Conservation (phyloP, 331 rosid species). For the Erythrophleum ivorense region DNA sequence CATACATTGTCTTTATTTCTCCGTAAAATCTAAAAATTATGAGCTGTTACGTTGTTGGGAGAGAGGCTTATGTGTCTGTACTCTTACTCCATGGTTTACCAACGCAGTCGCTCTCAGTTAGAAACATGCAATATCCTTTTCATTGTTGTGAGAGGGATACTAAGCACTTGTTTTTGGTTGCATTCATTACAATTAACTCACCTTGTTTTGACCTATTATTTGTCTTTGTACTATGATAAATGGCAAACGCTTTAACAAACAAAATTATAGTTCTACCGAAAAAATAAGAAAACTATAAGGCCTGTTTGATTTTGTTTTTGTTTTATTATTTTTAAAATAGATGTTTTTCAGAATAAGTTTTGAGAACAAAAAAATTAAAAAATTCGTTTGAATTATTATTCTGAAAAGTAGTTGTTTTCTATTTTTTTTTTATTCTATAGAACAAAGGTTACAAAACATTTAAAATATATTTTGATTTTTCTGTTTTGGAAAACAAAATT, state of each 20-base stretch:
- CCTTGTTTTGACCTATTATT: slow-evolving; percentile 5
- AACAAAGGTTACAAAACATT: no score
- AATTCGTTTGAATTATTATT: no score
- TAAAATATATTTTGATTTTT: no score
- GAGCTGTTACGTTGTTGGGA: no score
- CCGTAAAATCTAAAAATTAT: not conserved
- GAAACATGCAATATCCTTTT: slow-evolving; percentile 24
- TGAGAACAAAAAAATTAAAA: no score
- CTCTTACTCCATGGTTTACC: not conserved
- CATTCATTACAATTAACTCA: not conserved
- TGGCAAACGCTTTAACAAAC: not conserved
- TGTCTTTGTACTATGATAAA: slow-evolving; percentile 9
- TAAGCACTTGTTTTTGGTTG: not conserved
- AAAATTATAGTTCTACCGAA: not conserved
- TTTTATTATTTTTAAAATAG: no score
- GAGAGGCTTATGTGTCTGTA: no score
- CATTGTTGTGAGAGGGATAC: slow-evolving; percentile 30
- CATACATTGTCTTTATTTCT: not conserved
- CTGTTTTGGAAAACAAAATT: no score
- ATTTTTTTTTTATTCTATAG: no score
- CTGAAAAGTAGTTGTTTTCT: no score
- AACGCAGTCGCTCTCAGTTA: slow-evolving; percentile 3
- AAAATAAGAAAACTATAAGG: not conserved
- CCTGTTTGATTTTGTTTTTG: no score
- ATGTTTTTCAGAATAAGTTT: no score